These are phyloP conservation scores for Colletotrichum aenigma DNA, from an alignment of 2,329 filamentous ascomycete genomes.

Conservation along the genomic window DNA sequence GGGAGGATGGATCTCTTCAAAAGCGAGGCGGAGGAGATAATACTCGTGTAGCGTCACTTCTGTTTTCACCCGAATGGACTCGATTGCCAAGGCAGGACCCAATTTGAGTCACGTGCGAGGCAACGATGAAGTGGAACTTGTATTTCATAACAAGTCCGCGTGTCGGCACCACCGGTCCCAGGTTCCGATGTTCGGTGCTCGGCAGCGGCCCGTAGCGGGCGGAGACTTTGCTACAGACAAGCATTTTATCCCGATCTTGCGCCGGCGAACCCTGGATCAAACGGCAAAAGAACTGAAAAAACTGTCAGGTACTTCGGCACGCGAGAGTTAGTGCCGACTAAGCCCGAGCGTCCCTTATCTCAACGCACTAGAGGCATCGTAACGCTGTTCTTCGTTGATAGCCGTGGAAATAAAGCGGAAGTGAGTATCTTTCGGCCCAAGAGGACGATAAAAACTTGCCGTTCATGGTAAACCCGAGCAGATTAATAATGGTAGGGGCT, in stretches of 20 bases:
- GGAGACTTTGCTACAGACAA: neutral
- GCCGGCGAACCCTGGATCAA: neutral
- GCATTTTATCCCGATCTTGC: neutral
- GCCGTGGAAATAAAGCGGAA: neutral
- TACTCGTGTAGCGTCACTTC: neutral
- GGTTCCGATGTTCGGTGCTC: neutral
- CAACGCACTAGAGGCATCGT: neutral
- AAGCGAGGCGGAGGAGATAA: neutral
- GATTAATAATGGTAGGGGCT: neutral
- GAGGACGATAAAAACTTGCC: neutral
- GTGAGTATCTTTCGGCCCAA: rapidly evolving
- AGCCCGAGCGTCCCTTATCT: neutral
- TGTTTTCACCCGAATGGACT: neutral
- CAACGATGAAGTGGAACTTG: neutral
- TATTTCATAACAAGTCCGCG: neutral
- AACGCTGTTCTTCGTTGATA: rapidly evolving
- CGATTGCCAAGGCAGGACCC: neutral
- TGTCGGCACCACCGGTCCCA: neutral
- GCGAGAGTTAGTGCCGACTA: neutral
- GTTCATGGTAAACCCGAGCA: neutral
- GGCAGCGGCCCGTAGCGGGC: neutral
- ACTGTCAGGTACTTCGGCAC: neutral
- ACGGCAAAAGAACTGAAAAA: neutral
- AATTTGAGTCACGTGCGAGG: neutral
- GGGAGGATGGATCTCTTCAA: neutral